phyloP scores from a whole-genome alignment of 1,284 basidiomycete species.

The Ceraceosorus guamensis region DNA sequence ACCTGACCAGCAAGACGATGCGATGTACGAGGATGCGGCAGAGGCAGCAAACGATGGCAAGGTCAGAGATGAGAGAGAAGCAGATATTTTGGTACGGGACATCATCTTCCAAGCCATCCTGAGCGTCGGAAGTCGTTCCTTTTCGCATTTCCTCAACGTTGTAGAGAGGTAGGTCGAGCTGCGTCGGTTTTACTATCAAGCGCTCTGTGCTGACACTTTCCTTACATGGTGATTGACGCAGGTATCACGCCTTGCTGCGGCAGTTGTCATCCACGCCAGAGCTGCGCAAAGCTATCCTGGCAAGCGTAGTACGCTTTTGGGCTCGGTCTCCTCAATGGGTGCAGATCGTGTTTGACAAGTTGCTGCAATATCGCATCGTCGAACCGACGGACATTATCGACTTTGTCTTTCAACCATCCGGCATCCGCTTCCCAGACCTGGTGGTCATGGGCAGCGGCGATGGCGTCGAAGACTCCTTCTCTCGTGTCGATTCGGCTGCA shows the following conservation, averaged over 20 bases:
- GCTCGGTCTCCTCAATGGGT: conserved; percentile 56
- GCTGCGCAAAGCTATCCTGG: conserved; percentile 56
- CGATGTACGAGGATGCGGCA: conserved; percentile 48
- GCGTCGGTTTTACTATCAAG: too few species aligned
- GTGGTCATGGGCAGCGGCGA: conserved; percentile 11
- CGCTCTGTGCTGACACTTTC: neutral
- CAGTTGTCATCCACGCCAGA: conserved; percentile 58
- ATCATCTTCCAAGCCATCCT: conserved; percentile 84
- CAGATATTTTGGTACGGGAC: conserved; percentile 64
- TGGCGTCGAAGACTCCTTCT: conserved; percentile 10
- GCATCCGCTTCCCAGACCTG: conserved; percentile 11
- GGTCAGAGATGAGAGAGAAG: conserved; percentile 48
- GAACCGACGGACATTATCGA: conserved; percentile 83
- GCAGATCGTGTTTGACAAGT: conserved; percentile 80
- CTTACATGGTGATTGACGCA: too few species aligned
- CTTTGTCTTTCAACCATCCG: conserved; percentile 63
- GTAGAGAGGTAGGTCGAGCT: conserved; percentile 60
- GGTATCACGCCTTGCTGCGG: conserved; percentile 78
- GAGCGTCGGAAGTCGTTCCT: conserved; percentile 84
- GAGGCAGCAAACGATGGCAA: conserved; percentile 24
- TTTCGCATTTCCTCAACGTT: conserved; percentile 95
- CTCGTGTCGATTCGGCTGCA: neutral
- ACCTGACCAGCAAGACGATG: conserved; percentile 3
- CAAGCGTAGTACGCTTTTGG: conserved; percentile 65
- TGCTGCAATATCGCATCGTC: conserved; percentile 96